phyloP scores from a whole-genome alignment of 148 eudicot genomes.

The Amaranthus hypochondriacus region DNA sequence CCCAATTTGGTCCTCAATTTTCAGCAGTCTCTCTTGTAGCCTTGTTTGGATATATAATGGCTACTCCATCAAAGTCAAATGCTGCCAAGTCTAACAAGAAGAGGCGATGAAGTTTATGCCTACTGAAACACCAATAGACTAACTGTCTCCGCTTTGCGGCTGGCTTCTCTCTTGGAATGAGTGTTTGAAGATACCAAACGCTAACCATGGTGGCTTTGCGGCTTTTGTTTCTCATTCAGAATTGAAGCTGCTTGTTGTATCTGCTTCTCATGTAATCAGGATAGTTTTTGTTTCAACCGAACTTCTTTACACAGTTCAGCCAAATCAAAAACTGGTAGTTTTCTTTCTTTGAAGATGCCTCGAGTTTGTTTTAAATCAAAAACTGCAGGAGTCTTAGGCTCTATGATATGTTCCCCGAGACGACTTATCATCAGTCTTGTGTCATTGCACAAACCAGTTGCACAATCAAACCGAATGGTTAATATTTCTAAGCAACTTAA shows the following conservation, averaged over 20 bases:
- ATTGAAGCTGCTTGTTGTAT: neutral
- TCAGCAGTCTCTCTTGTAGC: conserved; percentile 44
- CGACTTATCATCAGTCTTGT: too few relatives aligned
- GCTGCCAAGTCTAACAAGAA: conserved; percentile 45
- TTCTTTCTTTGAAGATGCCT: neutral
- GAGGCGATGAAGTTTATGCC: conserved; percentile 33
- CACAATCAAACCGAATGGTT: too few relatives aligned
- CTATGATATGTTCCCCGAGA: too few relatives aligned
- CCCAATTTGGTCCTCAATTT: conserved; percentile 40
- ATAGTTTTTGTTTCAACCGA: neutral
- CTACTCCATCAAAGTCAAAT: conserved; percentile 41
- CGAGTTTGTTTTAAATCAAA: neutral
- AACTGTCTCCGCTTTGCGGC: neutral
- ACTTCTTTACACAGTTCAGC: neutral
- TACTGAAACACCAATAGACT: neutral
- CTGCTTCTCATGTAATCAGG: neutral
- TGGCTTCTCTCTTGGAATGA: neutral
- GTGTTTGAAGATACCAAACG: neutral
- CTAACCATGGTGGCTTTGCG: neutral
- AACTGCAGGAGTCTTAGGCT: too few relatives aligned
- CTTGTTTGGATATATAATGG: conserved; percentile 35
- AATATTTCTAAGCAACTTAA: too few relatives aligned
- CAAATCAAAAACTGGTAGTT: neutral
- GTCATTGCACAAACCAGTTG: too few relatives aligned
- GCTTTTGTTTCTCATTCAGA: neutral